These are phyloP conservation scores for Pythium monospermum DNA, from an alignment of 352 stramenopile species.

Conservation along the genomic window DNA sequence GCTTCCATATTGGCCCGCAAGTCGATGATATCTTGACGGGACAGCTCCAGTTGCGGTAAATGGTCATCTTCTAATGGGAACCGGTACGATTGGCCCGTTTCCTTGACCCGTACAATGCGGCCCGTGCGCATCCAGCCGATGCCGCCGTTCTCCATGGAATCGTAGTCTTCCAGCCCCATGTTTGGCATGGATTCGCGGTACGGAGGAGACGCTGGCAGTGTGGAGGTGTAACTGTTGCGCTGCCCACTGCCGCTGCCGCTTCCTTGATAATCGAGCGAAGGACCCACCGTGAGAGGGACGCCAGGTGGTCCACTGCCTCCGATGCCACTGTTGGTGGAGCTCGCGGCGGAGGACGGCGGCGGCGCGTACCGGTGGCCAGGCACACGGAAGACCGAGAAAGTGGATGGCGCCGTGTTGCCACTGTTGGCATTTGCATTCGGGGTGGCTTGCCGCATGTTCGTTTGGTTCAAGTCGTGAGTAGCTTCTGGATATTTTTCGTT, in stretches of 20 bases:
- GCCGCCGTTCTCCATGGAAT: constrained; percentile 41
- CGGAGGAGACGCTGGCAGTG: constrained; percentile 18
- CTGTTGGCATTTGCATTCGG: not conserved
- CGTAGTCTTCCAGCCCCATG: constrained; percentile 17
- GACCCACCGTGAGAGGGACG: constrained; percentile 19
- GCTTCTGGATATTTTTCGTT: constrained; percentile 1
- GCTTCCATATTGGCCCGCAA: constrained; percentile 33
- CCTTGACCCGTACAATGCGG: constrained; percentile 64
- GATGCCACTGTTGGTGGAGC: constrained; percentile 23
- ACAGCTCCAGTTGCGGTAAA: constrained; percentile 32
- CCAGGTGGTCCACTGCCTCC: not conserved
- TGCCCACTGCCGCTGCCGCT: not conserved
- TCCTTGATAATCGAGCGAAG: constrained; percentile 10
- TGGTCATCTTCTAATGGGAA: constrained; percentile 66
- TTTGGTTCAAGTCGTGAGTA: not conserved
- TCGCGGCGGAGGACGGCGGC: too few relatives aligned
- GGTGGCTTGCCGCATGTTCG: not conserved
- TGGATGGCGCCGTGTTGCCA: constrained; percentile 15
- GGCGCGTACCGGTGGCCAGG: constrained; percentile 25
- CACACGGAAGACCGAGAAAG: constrained; percentile 69
- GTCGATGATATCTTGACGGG: constrained; percentile 15
- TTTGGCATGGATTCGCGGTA: constrained; percentile 18
- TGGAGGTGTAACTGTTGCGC: constrained; percentile 23
- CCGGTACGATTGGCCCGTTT: constrained; percentile 62
- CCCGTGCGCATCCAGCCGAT: constrained; percentile 63